Percentiles rank a stretch among this genome's conserved stretches.
Conservation (phyloP, 768 basidiomycete genomes). For the Termitomyces sp. region DNA sequence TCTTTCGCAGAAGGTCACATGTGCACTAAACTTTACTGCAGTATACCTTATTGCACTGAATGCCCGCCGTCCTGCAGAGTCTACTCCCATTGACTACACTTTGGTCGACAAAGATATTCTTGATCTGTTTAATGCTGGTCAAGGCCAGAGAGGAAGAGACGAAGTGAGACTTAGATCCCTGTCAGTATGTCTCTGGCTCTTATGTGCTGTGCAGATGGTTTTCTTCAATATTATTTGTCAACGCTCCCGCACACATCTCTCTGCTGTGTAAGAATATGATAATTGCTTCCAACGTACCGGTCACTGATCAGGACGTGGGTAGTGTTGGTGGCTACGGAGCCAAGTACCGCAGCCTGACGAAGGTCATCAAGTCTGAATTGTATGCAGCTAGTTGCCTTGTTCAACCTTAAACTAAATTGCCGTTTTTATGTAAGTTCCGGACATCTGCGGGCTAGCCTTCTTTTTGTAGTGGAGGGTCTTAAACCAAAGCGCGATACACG, state of each 20-base stretch:
- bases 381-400: constrained; percentile 8
- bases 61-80: constrained; percentile 33
- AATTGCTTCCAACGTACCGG: neutral
- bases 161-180: constrained; percentile 20
- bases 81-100: constrained; percentile 27
- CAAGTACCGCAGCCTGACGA: constrained; percentile 30
- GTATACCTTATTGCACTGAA: constrained; percentile 45
- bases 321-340: constrained; percentile 24
- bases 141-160: constrained; percentile 34
- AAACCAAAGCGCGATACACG: constrained; percentile 40
- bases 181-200: neutral
- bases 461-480: constrained; percentile 41
- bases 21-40: constrained; percentile 2
- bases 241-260: constrained; percentile 40
- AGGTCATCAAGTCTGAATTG: constrained; percentile 35
- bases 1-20: no score
- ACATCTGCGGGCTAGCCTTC: constrained; percentile 36
- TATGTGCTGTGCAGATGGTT: constrained; percentile 14
- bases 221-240: constrained; percentile 44
- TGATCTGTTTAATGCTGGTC: constrained; percentile 32
- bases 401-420: neutral
- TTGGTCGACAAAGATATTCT: constrained; percentile 38
- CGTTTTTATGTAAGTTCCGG: constrained; percentile 23
- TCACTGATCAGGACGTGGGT: neutral
- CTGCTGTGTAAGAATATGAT: constrained; percentile 24